Conservation (phyloP, 768 basidiomycete genomes). For the Dictyophora rubrovolvata region DNA sequence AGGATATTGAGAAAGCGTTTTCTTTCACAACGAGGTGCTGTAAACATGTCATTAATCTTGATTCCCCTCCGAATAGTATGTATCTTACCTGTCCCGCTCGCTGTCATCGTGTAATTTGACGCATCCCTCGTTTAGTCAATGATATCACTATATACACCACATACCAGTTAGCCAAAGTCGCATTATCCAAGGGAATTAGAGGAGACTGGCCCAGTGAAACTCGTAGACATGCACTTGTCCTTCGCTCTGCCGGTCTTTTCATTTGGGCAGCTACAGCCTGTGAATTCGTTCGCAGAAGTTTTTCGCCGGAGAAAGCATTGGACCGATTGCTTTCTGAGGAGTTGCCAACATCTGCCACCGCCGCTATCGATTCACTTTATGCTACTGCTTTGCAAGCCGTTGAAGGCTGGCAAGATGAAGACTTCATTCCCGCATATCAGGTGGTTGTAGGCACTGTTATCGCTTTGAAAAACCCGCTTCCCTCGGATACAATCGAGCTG, state of each 20-base stretch:
- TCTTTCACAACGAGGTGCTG: not conserved
- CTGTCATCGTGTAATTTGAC: not conserved
- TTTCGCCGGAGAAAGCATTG: not conserved
- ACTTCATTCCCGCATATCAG: not conserved
- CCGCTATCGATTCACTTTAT: not conserved
- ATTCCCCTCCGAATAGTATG: not conserved
- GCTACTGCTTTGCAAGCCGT: not conserved
- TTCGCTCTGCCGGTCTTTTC: constrained; percentile 14
- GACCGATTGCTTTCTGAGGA: not conserved
- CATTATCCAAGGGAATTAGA: not conserved
- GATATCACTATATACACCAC: not conserved
- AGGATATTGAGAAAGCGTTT: not conserved
- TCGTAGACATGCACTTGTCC: constrained; percentile 6
- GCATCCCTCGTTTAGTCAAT: not conserved
- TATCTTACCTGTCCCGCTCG: not conserved
- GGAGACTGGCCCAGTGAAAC: not conserved
- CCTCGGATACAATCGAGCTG: not conserved
- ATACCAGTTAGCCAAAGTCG: not conserved
- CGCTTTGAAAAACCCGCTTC: not conserved
- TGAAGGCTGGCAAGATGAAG: not conserved
- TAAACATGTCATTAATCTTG: not conserved
- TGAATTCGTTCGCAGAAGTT: constrained; percentile 9
- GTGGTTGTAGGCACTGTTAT: not conserved
- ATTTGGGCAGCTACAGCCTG: constrained; percentile 19
- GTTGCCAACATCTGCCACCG: not conserved